Base-by-base conservation (phyloP, 371 early-diverging fungal genomes). In the Mucor racemosus region DNA sequence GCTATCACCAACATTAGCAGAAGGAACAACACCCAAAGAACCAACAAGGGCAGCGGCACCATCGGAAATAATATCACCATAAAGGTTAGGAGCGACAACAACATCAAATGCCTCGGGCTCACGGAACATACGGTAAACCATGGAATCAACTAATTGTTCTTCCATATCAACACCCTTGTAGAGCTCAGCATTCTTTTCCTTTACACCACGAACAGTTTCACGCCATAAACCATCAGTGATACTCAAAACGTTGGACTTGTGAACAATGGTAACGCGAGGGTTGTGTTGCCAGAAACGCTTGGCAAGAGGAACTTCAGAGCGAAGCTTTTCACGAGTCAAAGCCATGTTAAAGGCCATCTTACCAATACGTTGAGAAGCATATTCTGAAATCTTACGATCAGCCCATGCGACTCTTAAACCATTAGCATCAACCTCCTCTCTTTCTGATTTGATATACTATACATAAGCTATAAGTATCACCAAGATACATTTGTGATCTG, bases 91-190 rank as follows among this genome's bases (percentile, higher is more conserved):
- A 0, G 96, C 95, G 11, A 97, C 96, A 7, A 90, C 90, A 7
- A 98, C 98, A 78, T 98, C 97, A 78, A 96, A 97, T 1, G 87
- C 86, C 42, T 97, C 89, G 41, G 98, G 97, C 74, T 95, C 96
- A 67, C 95, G 91, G 91, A 96, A 96, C 89, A 97, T 86, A 69
- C 97, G 94, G 75, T 96, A 93, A 72, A 97, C 97, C 96, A 96
- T 96, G 36, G 96, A 96, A 65, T 97, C 97, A 5, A 97, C 97
- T 66, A 96, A 78, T 79, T 96, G 98, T 79, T 97, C 96, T 70
- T 97, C 93, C 78, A 95, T 83, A 40, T 91, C 88, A 0, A 95
- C 90, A 50, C 73, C 73, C 41, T 76, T 67, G 67, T 82, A 88
- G 65, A 78, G 71, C 57, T 80, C 85, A 26, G 85, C 76, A 66